Base-by-base conservation (phyloP, 371 early-diverging fungal genomes). In the Chytridium lagenaria region DNA sequence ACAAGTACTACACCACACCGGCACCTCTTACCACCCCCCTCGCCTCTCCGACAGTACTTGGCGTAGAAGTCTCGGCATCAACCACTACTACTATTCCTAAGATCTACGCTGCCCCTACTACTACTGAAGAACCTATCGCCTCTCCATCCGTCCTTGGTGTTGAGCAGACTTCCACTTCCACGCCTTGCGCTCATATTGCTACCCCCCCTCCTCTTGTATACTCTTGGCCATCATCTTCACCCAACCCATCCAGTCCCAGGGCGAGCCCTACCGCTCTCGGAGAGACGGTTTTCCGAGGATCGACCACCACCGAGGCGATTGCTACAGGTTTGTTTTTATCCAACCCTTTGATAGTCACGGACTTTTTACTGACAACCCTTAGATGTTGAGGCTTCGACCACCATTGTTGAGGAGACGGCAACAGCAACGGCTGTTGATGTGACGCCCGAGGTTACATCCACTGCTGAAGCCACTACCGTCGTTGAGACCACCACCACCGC, bases 261-360 rank as follows among this genome's bases (percentile, higher is more conserved):
- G 57, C 57, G 22, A 61, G 36, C 61, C 61, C 61, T 26, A 34
- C 61, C 61, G 61, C 37, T 3, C 61, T 61, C 19, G 61, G 61
- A 7, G 61, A 61, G 61, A 61, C 61, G 12, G 61, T 61, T 31
- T 22, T 34, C 30, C 61, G 61, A 5, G 61, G 37, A 7, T 28
- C 3, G 36, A 34, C n/a, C 61, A 34, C 34, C 7, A 61, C 36
- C 12, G 26, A 7, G n/a, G n/a, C n/a, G n/a, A n/a, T n/a, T n/a
- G n/a, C n/a, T n/a, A n/a, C n/a, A n/a, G n/a, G n/a, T n/a, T n/a
- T n/a, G n/a, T n/a, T n/a, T n/a, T n/a, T n/a, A n/a, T n/a, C n/a
- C n/a, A n/a, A n/a, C n/a, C n/a, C n/a, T n/a, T n/a, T n/a, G n/a
- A n/a, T n/a, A n/a, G n/a, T n/a, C n/a, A n/a, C n/a, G n/a, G n/a